A percentile compares a stretch with the other conserved stretches of the same genome.
Conservation (phyloP, 75 land plant genomes). For the Chamaecyparis obtusa region DNA sequence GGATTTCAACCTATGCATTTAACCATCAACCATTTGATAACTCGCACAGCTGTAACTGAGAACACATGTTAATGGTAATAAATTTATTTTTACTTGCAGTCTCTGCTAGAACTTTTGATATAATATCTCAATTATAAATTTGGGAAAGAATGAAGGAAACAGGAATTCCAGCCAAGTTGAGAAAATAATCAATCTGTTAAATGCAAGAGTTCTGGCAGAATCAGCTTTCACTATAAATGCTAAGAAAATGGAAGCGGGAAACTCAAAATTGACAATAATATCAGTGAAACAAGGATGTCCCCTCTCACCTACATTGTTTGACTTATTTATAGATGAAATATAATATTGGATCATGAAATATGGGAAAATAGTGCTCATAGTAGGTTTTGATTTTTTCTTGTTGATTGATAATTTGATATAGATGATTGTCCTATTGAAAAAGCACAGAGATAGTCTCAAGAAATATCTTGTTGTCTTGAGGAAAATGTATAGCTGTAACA, state of each 20-base stretch:
- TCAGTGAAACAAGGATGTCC: background rate
- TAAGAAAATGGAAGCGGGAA: background rate
- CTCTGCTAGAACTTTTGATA: background rate
- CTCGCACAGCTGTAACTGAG: background rate
- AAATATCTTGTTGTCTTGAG: background rate
- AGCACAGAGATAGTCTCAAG: background rate
- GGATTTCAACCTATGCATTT: conserved; percentile 10
- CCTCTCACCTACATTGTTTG: conserved; percentile 1
- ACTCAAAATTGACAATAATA: background rate
- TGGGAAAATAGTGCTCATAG: background rate
- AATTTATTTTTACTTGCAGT: background rate
- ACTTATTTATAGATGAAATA: background rate
- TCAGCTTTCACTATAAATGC: background rate
- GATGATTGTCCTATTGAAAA: background rate
- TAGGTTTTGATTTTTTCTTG: background rate
- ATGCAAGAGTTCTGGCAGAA: background rate
- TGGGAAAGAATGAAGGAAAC: background rate
- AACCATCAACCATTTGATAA: conserved; percentile 3
- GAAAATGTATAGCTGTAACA: background rate
- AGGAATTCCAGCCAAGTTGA: background rate
- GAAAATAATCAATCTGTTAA: background rate
- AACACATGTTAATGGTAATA: background rate
- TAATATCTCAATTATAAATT: background rate
- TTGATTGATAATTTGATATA: background rate
- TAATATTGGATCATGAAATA: background rate